Evolutionary conservation across 495 filamentous ascomycete genomes (phyloP), one percentile per base, ranked within the genome.

Genomic region (Oleoguttula mirabilis): DNA sequence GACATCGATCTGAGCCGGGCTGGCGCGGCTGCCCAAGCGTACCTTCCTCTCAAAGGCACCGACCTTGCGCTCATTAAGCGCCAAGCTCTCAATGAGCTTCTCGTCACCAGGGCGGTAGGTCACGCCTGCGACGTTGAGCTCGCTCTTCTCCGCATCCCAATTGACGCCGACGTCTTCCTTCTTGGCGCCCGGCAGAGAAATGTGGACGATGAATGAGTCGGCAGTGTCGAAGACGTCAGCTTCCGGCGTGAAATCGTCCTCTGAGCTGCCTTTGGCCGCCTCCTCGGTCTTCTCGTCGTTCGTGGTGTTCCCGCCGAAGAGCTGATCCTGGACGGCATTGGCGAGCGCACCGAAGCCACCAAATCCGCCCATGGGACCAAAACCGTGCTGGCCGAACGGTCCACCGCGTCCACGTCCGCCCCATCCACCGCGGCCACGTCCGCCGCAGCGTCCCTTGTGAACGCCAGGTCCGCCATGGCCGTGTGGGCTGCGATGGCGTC

Each of bases 141-240:
- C 66, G 15, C 64, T 68, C 55, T 77, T 74, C 5, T 83, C 75
- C 2, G 72, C 66, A 52, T 88, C 77, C 64, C 77, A 92, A 58
- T 76, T 76, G 25, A 92, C 74, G 35, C 69, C 79, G 12, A 88
- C 65, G 55, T 92, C 82, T 47, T 81, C 70, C 55, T 84, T 86
- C 61, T 76, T 76, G 5, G 79, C 82, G 14, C 84, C 84, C 1
- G 84, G 79, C 0, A 88, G 62, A 1, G 82, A 79, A 31, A 84
- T 59, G 54, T 88, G 82, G 16, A 88, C 57, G 10, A 80, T 64
- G 55, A 72, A 87, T 34, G 64, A 60, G 33, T 63, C 62, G 22
- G 69, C 60, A 10, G 79, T 80, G 56, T 78, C 71, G 65, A 88
- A 88, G 43, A 87, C 63, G 47, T 88, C 82, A 36, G 76, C 67